Evolutionary conservation across 306 rosid genomes (phyloP), one percentile per base, ranked within the genome.

Genomic region (Sindora glabra): DNA sequence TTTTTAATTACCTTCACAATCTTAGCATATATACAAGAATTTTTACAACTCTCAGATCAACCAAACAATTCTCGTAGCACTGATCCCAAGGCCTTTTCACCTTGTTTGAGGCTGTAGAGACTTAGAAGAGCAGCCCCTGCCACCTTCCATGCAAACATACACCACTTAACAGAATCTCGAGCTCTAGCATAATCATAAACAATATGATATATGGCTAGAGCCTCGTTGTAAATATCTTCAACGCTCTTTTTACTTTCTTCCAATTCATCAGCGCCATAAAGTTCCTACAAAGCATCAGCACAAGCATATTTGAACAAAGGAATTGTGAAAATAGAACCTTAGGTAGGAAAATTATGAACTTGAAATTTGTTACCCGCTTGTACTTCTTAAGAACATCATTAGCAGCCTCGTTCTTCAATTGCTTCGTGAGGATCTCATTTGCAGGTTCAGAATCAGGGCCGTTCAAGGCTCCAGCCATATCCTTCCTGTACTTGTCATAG

Each of bases 141-240:
- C 69, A 84, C 58, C 66, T 36, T 84, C 95, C 92, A 86, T 0
- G 82, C 95, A 56, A 83, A 89, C 49, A 59, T 1, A 54, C 95
- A 89, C 19, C 6, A 10, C 0, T 6, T 0, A 8, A 54, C 77
- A 0, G 1, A 0, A 0, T 47, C 9, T 8, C 0, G 2, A 17
- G 2, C 23, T 11, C 13, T 64, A 3, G 94, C 95, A 49, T 67
- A 6, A 34, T 86, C 68, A 24, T 86, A 89, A 26, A 59, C 18
- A 19, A 86, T 24, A 1, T 57, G 63, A 77, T 89, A 89, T 48
- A 86, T 41, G 2, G 84, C 92, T 55, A 79, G 64, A 15, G 95
- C 89, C 66, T 86, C 95, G 0, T 47, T 18, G 18, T 56, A 69
- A 23, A 89, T 70, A 9, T 86, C 87, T 32, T 64, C 63, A 3